These are phyloP conservation scores for Aspergillus eucalypticola DNA, from an alignment of 2,329 filamentous ascomycete species.

Conservation along the genomic window DNA sequence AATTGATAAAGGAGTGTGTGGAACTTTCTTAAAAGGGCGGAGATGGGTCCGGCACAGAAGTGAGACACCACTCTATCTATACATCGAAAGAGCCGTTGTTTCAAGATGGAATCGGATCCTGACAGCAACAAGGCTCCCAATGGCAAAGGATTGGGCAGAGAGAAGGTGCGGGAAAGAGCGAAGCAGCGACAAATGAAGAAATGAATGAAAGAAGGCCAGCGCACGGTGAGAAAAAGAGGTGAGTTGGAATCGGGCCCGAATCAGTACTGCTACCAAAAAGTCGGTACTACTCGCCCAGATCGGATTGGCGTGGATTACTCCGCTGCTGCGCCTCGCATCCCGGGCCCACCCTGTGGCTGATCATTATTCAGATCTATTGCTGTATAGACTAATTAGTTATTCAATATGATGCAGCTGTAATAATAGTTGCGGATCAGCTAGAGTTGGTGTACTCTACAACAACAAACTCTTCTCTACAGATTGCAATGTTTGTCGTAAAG, in stretches of 20 bases:
- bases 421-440: too few relatives aligned
- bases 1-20: background rate
- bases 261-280: background rate
- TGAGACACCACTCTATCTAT: background rate
- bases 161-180: background rate
- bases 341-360: background rate
- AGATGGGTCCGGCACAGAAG: background rate
- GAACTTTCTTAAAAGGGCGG: background rate
- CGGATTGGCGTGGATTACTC: background rate
- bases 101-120: background rate
- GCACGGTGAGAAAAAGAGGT: background rate
- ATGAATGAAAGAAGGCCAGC: background rate
- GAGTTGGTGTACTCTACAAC: too few relatives aligned
- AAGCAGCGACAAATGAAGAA: background rate
- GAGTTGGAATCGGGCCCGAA: background rate
- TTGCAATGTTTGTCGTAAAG: too few relatives aligned
- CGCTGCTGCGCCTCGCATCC: background rate
- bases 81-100: background rate
- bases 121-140: background rate
- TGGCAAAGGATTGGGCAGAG: background rate
- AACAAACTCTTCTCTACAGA: too few relatives aligned
- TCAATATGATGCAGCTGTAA: too few relatives aligned
- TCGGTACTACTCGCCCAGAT: background rate
- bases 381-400: too few relatives aligned
- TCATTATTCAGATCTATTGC: background rate